phyloP scores from a whole-genome alignment of 768 basidiomycete genomes.

The Crassisporium funariophilum region DNA sequence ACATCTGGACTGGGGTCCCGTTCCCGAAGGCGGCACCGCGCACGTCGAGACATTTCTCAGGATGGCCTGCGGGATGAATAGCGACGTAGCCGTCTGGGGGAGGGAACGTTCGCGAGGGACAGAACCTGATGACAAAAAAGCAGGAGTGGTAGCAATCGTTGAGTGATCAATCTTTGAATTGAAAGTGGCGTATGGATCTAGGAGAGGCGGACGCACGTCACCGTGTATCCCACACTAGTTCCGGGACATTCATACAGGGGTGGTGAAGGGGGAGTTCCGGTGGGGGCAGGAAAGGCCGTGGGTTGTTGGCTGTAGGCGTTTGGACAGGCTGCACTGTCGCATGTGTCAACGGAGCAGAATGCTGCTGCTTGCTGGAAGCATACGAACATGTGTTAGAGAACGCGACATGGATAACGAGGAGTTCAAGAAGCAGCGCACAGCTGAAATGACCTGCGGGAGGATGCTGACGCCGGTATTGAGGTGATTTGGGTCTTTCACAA shows the following conservation, averaged over 20 bases:
- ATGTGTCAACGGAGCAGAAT: conserved; percentile 21
- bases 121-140: conserved; percentile 8
- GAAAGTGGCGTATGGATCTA: too few relatives aligned
- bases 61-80: conserved; percentile 23
- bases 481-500: conserved; percentile 14
- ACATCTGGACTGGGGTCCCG: conserved; percentile 31
- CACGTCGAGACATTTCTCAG: conserved; percentile 29
- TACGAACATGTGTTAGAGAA: too few relatives aligned
- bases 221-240: conserved; percentile 19
- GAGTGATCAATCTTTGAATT: conserved; percentile 3
- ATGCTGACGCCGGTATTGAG: conserved; percentile 24
- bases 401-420: not conserved
- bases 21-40: conserved; percentile 23
- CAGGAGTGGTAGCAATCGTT: not conserved
- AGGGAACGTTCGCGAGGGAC: conserved; percentile 13
- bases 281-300: conserved; percentile 24
- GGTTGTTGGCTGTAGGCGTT: conserved; percentile 20
- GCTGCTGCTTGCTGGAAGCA: not conserved
- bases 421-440: conserved; percentile 1
- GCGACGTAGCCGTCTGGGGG: conserved; percentile 11
- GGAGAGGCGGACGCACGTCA: too few relatives aligned
- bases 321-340: conserved; percentile 22
- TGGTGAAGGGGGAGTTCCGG: conserved; percentile 13
- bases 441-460: conserved; percentile 9
- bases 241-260: conserved; percentile 24